Conservation (phyloP, 2,329 filamentous ascomycete genomes). For the Coleophoma cylindrospora region DNA sequence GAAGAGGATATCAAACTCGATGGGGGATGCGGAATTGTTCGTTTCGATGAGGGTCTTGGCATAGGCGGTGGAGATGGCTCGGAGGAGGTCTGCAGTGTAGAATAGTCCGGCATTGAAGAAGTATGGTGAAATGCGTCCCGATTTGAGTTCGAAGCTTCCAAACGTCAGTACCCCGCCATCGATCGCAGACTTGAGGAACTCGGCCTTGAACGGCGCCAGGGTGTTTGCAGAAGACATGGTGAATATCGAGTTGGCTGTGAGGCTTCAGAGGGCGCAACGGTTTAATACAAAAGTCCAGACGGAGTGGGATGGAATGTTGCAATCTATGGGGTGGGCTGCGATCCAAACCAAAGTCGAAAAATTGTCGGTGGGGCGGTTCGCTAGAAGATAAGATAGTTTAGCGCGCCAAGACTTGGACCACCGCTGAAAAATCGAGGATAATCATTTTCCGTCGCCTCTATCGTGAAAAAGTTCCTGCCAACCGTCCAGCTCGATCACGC, state of each 20-base stretch:
- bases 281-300: no score
- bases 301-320: no score
- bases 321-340: no score
- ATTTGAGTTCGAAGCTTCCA: slow-evolving; percentile 86
- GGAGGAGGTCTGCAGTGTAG: slow-evolving; percentile 73
- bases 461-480: background rate
- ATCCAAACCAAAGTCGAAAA: no score
- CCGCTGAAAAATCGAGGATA: background rate
- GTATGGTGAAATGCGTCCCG: slow-evolving; percentile 82
- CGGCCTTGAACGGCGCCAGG: slow-evolving; percentile 62
- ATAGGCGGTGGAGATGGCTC: slow-evolving; percentile 76
- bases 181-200: slow-evolving; percentile 67
- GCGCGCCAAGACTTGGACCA: slow-evolving; percentile 1
- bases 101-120: slow-evolving; percentile 97
- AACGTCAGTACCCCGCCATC: slow-evolving; percentile 70
- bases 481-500: background rate
- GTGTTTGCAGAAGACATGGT: slow-evolving; percentile 11
- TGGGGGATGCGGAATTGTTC: slow-evolving; percentile 31
- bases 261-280: no score
- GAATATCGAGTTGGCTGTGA: no score
- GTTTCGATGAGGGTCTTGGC: slow-evolving; percentile 53
- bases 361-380: slow-evolving; percentile 57
- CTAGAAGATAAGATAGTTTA: slow-evolving; percentile 1
- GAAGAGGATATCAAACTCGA: slow-evolving; percentile 27
- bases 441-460: slow-evolving; percentile 2